phyloP scores from a whole-genome alignment of 495 filamentous ascomycete genomes.

The Penicillium cataractarum region DNA sequence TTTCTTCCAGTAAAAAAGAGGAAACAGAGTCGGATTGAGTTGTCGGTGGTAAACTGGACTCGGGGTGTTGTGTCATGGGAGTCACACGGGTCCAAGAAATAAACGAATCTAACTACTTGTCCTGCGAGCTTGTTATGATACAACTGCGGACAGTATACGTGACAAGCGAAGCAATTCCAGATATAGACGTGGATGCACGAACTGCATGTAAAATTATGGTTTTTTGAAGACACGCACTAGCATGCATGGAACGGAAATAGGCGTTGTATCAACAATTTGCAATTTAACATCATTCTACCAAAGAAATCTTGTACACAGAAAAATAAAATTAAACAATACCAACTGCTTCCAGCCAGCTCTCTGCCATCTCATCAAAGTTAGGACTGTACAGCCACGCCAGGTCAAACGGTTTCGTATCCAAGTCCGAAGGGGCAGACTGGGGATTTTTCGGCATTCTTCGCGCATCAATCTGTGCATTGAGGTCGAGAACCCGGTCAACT shows the following conservation, averaged over 20 bases:
- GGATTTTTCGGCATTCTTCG: slow-evolving; percentile 33
- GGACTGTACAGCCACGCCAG: slow-evolving; percentile 38
- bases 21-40: background rate
- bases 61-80: too few species aligned
- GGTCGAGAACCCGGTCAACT: slow-evolving; percentile 32
- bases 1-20: background rate
- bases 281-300: background rate
- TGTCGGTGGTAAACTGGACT: background rate
- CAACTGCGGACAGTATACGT: background rate
- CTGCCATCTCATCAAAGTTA: slow-evolving; percentile 33
- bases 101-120: background rate
- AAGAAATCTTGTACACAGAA: background rate
- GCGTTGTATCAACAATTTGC: background rate
- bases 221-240: too few species aligned
- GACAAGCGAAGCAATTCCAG: background rate
- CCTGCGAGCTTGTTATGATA: background rate
- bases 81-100: background rate
- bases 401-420: slow-evolving; percentile 39
- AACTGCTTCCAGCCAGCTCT: slow-evolving; percentile 24
- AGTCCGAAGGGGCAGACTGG: slow-evolving; percentile 19
- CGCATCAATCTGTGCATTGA: slow-evolving; percentile 39
- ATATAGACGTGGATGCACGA: background rate
- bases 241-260: background rate
- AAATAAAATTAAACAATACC: background rate
- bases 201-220: background rate